Evolutionary conservation across 164 flowering plant genomes (phyloP), one percentile per base, ranked within the genome.

Genomic region (Stephania cephalantha): DNA sequence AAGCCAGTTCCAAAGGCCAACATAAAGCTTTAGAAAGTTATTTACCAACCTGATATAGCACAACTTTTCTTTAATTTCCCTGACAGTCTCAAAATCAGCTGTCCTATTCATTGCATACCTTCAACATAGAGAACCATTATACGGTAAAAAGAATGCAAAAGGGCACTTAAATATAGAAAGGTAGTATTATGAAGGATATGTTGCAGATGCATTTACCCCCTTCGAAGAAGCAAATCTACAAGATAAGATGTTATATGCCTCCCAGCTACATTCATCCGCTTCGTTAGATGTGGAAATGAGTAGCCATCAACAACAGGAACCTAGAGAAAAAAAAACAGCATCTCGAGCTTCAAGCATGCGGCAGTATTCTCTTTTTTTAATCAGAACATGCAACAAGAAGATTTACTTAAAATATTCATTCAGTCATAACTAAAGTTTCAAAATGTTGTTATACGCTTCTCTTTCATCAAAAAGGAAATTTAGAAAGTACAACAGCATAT

Each of bases 301-400:
- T 96, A 94, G 69, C 99, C 99, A 88, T 96, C 99, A 78, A 96
- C 99, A 80, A 96, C 97, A 46, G 99, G 99, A 81, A 95, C 99
- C 99, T 95, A 83, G 65, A 78, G 42, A 45, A 30, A 75, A 58
- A 58, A 67, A 25, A 5, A 18, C 20, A 44, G 12, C 5, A 29
- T 63, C 46, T 71, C 64, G 70, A 63, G 71, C 17, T 31, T 1
- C 20, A 46, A 18, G 22, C 65, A 15, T 58, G 65, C 65, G 18
- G 65, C 65, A 35, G 4, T 35, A 35, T 35, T 35, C 42, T 2
- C 42, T 35, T 35, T 35, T 35, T 35, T 35, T 35, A 35, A 35
- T 35, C 42, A 35, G 42, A 18, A 13, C 65, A 15, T 1, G 65
- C 65, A 58, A 20, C 65, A 58, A 17, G 22, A 58, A 58, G 65